Conservation (phyloP, 1,284 basidiomycete genomes). For the Malassezia nana region DNA sequence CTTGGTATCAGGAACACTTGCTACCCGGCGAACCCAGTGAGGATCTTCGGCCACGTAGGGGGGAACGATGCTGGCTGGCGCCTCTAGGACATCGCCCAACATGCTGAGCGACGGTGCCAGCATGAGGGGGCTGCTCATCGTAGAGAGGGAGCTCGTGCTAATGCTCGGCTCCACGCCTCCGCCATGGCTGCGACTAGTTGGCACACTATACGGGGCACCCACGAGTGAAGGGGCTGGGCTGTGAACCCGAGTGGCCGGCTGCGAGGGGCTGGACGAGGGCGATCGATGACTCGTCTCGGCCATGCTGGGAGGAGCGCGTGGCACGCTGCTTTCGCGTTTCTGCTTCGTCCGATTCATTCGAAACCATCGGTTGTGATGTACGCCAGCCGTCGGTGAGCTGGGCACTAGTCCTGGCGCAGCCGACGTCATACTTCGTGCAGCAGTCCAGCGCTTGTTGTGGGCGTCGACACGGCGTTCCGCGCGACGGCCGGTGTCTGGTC, state of each 20-base stretch:
- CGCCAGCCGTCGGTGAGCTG: background rate
- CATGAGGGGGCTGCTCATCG: background rate
- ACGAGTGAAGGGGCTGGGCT: background rate
- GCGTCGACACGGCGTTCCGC: background rate
- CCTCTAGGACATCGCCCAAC: slow-evolving; percentile 5
- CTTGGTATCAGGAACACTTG: slow-evolving; percentile 92
- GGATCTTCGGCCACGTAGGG: background rate
- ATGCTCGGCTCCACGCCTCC: slow-evolving; percentile 1
- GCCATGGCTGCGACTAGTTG: background rate
- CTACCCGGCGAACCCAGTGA: slow-evolving; percentile 66
- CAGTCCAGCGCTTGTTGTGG: background rate
- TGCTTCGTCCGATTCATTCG: background rate
- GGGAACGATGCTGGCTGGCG: background rate
- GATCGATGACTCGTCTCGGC: background rate
- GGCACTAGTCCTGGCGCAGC: background rate
- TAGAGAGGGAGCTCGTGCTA: slow-evolving; percentile 13
- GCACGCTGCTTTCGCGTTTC: background rate
- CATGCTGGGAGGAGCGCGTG: background rate
- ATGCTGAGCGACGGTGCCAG: background rate
- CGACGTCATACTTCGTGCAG: background rate
- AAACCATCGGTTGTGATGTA: slow-evolving; percentile 2
- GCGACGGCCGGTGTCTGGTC: background rate
- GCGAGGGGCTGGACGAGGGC: background rate
- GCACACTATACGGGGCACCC: background rate
- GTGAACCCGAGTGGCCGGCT: background rate